phyloP scores from a whole-genome alignment of 2,329 filamentous ascomycete genomes.

The Lasiodiplodia theobromae region DNA sequence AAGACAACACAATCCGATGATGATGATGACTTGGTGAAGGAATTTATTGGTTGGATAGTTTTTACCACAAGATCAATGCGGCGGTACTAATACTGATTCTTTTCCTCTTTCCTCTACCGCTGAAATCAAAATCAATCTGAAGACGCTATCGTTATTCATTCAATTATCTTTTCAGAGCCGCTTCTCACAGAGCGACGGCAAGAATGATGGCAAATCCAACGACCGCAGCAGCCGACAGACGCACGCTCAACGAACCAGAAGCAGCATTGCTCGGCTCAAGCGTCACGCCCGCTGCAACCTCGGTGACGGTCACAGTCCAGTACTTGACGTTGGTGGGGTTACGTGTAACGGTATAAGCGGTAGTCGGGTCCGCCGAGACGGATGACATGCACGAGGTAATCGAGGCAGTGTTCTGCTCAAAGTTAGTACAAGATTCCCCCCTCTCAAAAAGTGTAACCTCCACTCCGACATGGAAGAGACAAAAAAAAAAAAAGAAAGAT shows the following conservation, averaged over 20 bases:
- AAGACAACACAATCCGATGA: too few species aligned
- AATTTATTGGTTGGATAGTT: too few species aligned
- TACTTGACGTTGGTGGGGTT: conserved; percentile 33
- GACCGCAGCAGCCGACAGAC: not conserved
- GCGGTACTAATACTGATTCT: too few species aligned
- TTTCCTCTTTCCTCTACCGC: too few species aligned
- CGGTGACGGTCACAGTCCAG: conserved; percentile 36
- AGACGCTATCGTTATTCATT: not conserved
- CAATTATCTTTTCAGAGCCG: not conserved
- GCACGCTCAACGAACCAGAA: not conserved
- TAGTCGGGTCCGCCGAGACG: not conserved
- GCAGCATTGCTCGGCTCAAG: not conserved
- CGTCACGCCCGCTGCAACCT: conserved; percentile 34
- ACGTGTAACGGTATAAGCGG: not conserved
- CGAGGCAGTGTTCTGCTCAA: not conserved
- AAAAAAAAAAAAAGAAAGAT: not conserved
- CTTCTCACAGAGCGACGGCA: not conserved
- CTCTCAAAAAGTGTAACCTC: not conserved
- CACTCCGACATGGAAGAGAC: too few species aligned
- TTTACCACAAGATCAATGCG: too few species aligned
- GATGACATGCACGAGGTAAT: not conserved
- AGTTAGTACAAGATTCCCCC: not conserved
- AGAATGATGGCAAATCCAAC: not conserved
- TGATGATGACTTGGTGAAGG: too few species aligned
- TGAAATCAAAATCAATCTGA: not conserved